Percentiles rank a stretch among this genome's conserved stretches.
Evolutionary conservation across 2,329 filamentous ascomycete species (phyloP).

Genomic region (Paracorniculantispora psalliotae): DNA sequence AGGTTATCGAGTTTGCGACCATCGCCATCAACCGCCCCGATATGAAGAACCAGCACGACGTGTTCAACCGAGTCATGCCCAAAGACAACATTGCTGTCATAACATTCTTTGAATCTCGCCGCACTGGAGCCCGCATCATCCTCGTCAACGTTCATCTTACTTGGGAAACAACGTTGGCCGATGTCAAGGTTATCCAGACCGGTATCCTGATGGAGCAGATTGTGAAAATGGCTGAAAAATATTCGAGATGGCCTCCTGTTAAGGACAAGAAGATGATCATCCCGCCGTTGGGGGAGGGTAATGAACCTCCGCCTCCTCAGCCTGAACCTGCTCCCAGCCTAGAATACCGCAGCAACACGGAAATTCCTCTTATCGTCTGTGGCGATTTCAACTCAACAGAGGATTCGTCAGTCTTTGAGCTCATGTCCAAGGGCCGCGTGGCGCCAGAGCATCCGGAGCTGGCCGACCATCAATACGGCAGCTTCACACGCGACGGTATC

Average conservation of each 20-base stretch:
- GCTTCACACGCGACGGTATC: conserved; percentile 88
- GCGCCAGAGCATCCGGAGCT: conserved; percentile 76
- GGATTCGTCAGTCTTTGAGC: conserved; percentile 85
- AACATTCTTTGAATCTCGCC: conserved; percentile 85
- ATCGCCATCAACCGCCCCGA: conserved; percentile 92
- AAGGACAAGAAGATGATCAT: conserved; percentile 70
- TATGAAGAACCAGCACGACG: conserved; percentile 95
- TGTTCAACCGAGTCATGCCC: conserved; percentile 98
- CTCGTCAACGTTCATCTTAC: conserved; percentile 91
- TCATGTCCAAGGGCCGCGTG: conserved; percentile 76
- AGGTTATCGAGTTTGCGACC: conserved; percentile 85
- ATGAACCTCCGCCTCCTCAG: conserved; percentile 46
- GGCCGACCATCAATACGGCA: conserved; percentile 78
- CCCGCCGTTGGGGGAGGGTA: conserved; percentile 36
- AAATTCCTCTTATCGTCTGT: conserved; percentile 86
- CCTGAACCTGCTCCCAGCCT: conserved; percentile 72
- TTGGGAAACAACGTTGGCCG: conserved; percentile 86
- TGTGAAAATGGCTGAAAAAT: conserved; percentile 79
- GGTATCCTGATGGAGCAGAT: conserved; percentile 93
- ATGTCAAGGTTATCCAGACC: conserved; percentile 95
- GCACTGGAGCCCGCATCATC: conserved; percentile 85
- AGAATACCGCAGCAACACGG: conserved; percentile 78
- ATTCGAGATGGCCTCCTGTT: conserved; percentile 70
- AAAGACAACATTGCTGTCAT: conserved; percentile 95
- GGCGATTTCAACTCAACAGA: conserved; percentile 93